Evolutionary conservation across 257 asterid species (phyloP).

Genomic region (Marsdenia floribunda): DNA sequence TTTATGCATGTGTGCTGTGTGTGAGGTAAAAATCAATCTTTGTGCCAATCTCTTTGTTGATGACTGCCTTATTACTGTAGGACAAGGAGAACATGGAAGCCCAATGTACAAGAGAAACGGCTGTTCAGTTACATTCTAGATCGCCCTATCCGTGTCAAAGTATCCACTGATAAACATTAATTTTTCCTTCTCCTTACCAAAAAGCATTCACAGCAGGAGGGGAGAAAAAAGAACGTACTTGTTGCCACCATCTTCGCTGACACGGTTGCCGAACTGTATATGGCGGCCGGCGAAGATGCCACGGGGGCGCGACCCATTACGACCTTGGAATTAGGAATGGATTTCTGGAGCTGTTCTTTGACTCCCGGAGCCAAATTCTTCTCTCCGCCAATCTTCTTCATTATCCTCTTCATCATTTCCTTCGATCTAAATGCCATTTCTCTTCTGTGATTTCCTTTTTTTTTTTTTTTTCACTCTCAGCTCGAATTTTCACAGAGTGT

Average conservation of each 20-base stretch:
- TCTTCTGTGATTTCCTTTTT: not conserved
- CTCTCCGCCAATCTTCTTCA: conserved; percentile 63
- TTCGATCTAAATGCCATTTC: conserved; percentile 75
- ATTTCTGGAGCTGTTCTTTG: conserved; percentile 52
- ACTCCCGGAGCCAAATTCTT: conserved; percentile 64
- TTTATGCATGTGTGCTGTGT: not conserved
- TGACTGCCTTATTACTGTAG: conserved; percentile 35
- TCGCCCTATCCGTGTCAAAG: conserved; percentile 73
- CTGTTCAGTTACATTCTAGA: conserved; percentile 87
- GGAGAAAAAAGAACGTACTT: conserved; percentile 38
- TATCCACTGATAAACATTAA: not conserved
- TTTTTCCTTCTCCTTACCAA: too few relatives aligned
- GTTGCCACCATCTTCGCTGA: conserved; percentile 93
- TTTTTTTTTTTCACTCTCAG: not conserved
- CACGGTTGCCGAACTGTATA: conserved; percentile 82
- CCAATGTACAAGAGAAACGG: conserved; percentile 79
- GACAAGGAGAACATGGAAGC: conserved; percentile 84
- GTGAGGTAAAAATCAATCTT: conserved; percentile 3
- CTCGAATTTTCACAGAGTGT: not conserved
- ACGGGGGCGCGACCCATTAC: conserved; percentile 45
- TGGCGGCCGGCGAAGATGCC: conserved; percentile 94
- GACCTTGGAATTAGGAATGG: conserved; percentile 54
- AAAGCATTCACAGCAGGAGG: not conserved
- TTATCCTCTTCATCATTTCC: conserved; percentile 49
- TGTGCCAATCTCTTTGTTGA: conserved; percentile 20